Evolutionary conservation across 2,329 filamentous ascomycete genomes (phyloP), one percentile per base, ranked within the genome.

Genomic region (Pyrenochaeta sp.): DNA sequence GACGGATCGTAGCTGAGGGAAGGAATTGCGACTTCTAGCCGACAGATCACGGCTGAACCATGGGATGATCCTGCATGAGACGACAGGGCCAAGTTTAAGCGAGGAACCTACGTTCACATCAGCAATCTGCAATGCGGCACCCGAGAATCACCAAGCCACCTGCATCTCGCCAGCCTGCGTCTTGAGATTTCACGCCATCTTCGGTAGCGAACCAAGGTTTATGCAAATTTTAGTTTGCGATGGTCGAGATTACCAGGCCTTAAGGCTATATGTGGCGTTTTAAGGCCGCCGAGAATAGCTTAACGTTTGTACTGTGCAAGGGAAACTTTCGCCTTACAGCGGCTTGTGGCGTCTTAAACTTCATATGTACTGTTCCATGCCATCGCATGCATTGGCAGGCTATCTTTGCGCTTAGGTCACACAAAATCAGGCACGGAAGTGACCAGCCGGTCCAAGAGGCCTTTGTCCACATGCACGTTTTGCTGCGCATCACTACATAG

Each of bases 291-390:
- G 40, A 31, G 35, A 30, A 37, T 54, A 30, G 47, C 31, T 15
- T 39, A 39, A 21, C 12, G 36, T 17, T 11, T 11, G 7, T 20
- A n/a, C 15, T 21, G 15, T 10, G 12, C n/a, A 27, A 41, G 29
- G 30, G n/a, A 35, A 15, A 35, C 5, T 11, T 18, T 27, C 6
- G 42, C 32, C 30, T 37, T 31, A 21, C 30, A 29, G 15, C 27
- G 18, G 15, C 42, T 51, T 30, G 37, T 32, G 27, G 31, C 48
- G 29, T 32, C 17, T 14, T 37, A 47, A 48, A 51, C 37, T 43
- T 47, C 43, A n/a, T 14, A 23, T 6, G 7, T 42, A 27, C 37
- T 43, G 14, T 20, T 35, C 23, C 35, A 32, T 41, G 37, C 12
- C 47, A 3, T 27, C 7, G 23, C 20, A 33, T 5, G 5, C 18